These are phyloP conservation scores for Mycena epipterygia DNA, from an alignment of 768 basidiomycete genomes.

Conservation along the genomic window DNA sequence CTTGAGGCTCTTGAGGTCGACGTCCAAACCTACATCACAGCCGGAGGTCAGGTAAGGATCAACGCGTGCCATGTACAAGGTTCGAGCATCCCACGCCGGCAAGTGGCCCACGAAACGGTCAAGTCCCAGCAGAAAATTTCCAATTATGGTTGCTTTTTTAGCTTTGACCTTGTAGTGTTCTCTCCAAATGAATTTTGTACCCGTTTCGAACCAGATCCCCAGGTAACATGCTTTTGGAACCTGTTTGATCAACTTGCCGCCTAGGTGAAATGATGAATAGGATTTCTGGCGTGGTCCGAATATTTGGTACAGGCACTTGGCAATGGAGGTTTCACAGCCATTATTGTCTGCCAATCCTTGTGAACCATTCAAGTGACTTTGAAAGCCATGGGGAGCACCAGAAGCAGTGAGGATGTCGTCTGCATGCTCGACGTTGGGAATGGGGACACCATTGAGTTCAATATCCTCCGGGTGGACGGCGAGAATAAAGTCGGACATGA, in stretches of 20 bases:
- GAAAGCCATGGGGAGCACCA: background rate
- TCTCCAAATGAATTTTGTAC: background rate
- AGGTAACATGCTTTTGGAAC: slow-evolving; percentile 1
- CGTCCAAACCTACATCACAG: too few relatives aligned
- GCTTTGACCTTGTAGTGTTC: too few relatives aligned
- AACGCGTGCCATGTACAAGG: too few relatives aligned
- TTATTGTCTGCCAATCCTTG: background rate
- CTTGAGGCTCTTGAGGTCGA: background rate
- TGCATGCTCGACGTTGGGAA: background rate
- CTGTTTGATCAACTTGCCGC: background rate
- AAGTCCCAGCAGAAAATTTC: too few relatives aligned
- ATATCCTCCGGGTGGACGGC: background rate
- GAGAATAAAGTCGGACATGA: background rate
- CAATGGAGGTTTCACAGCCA: slow-evolving; percentile 15
- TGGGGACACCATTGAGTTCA: background rate
- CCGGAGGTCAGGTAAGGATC: background rate
- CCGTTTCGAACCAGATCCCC: slow-evolving; percentile 1
- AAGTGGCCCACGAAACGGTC: too few relatives aligned
- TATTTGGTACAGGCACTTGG: slow-evolving; percentile 11
- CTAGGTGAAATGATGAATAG: background rate
- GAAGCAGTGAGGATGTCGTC: slow-evolving; percentile 12
- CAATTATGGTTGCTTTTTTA: too few relatives aligned
- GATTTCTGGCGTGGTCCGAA: background rate
- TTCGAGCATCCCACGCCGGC: too few relatives aligned
- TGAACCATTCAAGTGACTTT: slow-evolving; percentile 9